phyloP scores from a whole-genome alignment of 768 basidiomycete species.

The Boletus eberwhitei region DNA sequence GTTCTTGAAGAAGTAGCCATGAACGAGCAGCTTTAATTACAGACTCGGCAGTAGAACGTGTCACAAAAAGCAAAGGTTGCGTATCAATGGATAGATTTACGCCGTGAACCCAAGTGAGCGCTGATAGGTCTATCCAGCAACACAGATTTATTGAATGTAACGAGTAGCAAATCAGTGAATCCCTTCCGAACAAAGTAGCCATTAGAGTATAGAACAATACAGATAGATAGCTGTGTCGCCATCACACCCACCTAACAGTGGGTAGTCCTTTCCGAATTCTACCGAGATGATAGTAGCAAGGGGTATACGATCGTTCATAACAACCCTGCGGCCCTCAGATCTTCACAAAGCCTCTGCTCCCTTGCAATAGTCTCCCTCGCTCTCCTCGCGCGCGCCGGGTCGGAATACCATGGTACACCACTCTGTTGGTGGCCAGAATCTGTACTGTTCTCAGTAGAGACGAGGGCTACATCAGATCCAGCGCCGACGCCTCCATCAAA shows the following conservation, averaged over 20 bases:
- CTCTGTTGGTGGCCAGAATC: constrained; percentile 27
- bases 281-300: background rate
- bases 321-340: constrained; percentile 63
- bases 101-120: background rate
- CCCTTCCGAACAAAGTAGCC: background rate
- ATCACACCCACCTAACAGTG: background rate
- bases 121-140: background rate
- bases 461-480: constrained; percentile 7
- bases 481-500: constrained; percentile 1
- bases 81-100: constrained; percentile 4
- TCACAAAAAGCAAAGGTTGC: background rate
- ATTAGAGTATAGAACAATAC: constrained; percentile 25
- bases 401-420: constrained; percentile 35
- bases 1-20: constrained; percentile 65
- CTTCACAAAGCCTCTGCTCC: constrained; percentile 56
- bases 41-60: constrained; percentile 1
- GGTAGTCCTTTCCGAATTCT: background rate
- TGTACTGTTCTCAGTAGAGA: constrained; percentile 27
- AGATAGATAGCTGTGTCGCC: background rate
- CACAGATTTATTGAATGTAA: constrained; percentile 10
- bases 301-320: constrained; percentile 35
- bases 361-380: constrained; percentile 46
- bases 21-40: background rate
- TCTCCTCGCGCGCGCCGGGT: constrained; percentile 41
- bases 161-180: constrained; percentile 5